Evolutionary conservation across 352 stramenopile genomes (phyloP).

Genomic region (Phytophthora sp.): DNA sequence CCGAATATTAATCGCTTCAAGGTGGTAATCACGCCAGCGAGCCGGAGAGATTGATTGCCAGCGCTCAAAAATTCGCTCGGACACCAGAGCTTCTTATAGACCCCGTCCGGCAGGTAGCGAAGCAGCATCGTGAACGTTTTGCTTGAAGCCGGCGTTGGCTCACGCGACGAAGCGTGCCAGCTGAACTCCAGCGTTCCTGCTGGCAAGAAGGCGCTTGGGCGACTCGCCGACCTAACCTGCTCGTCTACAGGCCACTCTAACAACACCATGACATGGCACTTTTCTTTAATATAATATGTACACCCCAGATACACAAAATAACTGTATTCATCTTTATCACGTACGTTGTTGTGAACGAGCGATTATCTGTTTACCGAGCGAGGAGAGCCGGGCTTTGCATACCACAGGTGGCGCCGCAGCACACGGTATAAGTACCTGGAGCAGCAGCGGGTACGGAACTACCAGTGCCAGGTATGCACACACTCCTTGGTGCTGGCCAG

Average conservation of each 20-base stretch:
- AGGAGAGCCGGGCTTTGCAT: conserved; percentile 17
- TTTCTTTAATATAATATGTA: too few relatives aligned
- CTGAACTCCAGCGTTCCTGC: conserved; percentile 16
- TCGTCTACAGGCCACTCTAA: conserved; percentile 29
- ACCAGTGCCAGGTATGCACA: conserved; percentile 5
- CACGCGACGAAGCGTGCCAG: conserved; percentile 12
- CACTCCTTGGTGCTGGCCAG: conserved; percentile 8
- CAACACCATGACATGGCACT: too few relatives aligned
- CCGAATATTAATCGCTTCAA: conserved; percentile 9
- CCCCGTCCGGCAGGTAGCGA: conserved; percentile 1
- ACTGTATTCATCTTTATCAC: conserved; percentile 9
- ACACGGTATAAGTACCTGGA: conserved; percentile 30
- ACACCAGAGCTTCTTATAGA: conserved; percentile 5
- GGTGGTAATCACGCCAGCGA: conserved; percentile 26
- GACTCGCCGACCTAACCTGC: background rate
- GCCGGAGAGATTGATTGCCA: conserved; percentile 29
- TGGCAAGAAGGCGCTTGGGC: conserved; percentile 12
- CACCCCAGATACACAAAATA: too few relatives aligned
- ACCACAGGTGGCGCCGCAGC: conserved; percentile 17
- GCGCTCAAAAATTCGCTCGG: conserved; percentile 15
- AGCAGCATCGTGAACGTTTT: conserved; percentile 13
- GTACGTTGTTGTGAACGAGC: conserved; percentile 7
- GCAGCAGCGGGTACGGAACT: conserved; percentile 12
- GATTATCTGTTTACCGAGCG: conserved; percentile 9
- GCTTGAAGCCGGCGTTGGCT: conserved; percentile 3